These are phyloP conservation scores for Oldenlandia corymbosa DNA, from an alignment of 257 asterid species.

Conservation along the genomic window DNA sequence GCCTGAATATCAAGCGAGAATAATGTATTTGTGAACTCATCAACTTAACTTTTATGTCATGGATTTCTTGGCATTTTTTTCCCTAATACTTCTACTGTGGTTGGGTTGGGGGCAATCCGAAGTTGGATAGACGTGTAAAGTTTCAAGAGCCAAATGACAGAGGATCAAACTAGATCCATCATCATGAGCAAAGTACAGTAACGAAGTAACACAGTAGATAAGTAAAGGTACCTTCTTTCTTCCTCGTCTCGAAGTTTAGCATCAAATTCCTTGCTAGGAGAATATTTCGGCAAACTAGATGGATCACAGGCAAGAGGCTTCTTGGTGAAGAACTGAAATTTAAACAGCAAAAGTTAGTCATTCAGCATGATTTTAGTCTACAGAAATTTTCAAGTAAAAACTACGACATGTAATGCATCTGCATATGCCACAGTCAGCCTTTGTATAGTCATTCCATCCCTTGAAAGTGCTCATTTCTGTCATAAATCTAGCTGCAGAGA, in stretches of 20 bases:
- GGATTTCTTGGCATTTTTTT: no score
- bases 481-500: no score
- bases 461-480: no score
- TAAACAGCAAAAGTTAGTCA: background rate
- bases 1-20: conserved; percentile 21
- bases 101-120: background rate
- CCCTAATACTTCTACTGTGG: no score
- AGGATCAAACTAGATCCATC: background rate
- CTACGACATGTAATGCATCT: background rate
- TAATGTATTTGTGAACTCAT: background rate
- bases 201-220: background rate
- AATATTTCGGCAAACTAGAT: conserved; percentile 43
- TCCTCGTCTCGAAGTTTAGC: conserved; percentile 44
- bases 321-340: conserved; percentile 42
- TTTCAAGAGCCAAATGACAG: background rate
- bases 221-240: conserved; percentile 34
- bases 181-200: no score
- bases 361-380: background rate
- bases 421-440: background rate
- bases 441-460: background rate
- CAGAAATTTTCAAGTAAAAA: background rate
- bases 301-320: conserved; percentile 50
- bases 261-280: conserved; percentile 51
- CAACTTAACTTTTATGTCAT: no score
- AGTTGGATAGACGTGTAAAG: background rate